These are phyloP conservation scores for Agarophyton chilense DNA, from an alignment of 23 red algal genomes.

Conservation along the genomic window DNA sequence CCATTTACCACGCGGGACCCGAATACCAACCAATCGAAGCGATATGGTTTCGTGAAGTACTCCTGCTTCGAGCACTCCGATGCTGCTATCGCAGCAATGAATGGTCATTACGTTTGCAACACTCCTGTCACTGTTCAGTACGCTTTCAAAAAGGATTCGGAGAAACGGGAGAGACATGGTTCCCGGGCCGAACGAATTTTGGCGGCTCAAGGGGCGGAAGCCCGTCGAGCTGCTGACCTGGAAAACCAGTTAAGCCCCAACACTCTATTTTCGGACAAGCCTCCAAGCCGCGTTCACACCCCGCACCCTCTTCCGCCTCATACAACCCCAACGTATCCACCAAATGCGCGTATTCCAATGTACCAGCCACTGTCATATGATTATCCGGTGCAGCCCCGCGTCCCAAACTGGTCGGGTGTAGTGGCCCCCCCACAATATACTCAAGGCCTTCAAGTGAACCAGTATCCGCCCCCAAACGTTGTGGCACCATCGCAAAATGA, in stretches of 20 bases:
- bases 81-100: slow-evolving; percentile 82
- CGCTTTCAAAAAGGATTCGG: slow-evolving; percentile 85
- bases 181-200: slow-evolving; percentile 81
- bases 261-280: slow-evolving; percentile 54
- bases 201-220: slow-evolving; percentile 56
- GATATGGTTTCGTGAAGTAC: slow-evolving; percentile 88
- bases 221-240: neutral
- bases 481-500: slow-evolving; percentile 6
- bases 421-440: neutral
- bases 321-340: neutral
- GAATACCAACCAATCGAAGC: slow-evolving; percentile 41
- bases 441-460: too few relatives aligned
- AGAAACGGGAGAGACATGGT: slow-evolving; percentile 74
- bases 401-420: slow-evolving; percentile 1
- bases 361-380: neutral
- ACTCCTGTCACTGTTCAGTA: slow-evolving; percentile 86
- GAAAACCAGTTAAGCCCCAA: slow-evolving; percentile 18
- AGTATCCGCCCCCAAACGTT: neutral
- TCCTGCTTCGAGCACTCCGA: slow-evolving; percentile 75
- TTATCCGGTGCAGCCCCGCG: neutral
- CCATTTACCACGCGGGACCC: slow-evolving; percentile 76
- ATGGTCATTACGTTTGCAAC: slow-evolving; percentile 81
- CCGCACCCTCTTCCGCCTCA: neutral
- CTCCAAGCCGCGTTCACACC: neutral
- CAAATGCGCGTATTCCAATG: neutral